Conservation (phyloP, 371 early-diverging fungal species). For the Mucor lusitanicus region DNA sequence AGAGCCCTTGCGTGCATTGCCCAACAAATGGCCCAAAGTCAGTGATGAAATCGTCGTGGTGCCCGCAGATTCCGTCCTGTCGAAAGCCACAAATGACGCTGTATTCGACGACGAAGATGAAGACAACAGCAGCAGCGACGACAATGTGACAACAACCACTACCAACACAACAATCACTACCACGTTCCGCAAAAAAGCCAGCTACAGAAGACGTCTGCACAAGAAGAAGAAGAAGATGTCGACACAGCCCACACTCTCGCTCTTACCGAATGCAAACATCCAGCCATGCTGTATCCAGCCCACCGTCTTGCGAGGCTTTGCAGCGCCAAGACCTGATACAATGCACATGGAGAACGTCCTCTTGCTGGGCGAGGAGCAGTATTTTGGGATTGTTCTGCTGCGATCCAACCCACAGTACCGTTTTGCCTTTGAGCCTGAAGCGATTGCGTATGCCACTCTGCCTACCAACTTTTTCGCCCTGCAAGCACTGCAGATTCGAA, state of each 20-base stretch:
- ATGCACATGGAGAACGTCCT: slow-evolving; percentile 50
- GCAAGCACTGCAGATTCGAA: slow-evolving; percentile 40
- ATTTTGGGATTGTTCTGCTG: slow-evolving; percentile 40
- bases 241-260: slow-evolving; percentile 11
- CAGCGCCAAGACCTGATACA: slow-evolving; percentile 38
- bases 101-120: slow-evolving; percentile 1
- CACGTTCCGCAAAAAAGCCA: background rate
- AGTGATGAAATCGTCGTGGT: slow-evolving; percentile 32
- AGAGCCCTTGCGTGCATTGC: background rate
- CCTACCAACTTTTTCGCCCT: slow-evolving; percentile 40
- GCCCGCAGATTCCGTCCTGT: background rate
- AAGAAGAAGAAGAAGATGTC: background rate
- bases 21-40: slow-evolving; percentile 33
- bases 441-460: slow-evolving; percentile 42
- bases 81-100: background rate
- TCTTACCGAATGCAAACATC: slow-evolving; percentile 30
- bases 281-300: slow-evolving; percentile 45
- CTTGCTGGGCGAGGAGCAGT: slow-evolving; percentile 51
- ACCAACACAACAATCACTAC: background rate
- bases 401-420: slow-evolving; percentile 44
- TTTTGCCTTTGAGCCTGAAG: slow-evolving; percentile 53
- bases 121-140: slow-evolving; percentile 13
- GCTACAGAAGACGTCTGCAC: slow-evolving; percentile 1
- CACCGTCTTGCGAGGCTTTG: slow-evolving; percentile 48
- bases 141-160: slow-evolving; percentile 1